phyloP scores from a whole-genome alignment of 495 filamentous ascomycete genomes.

The Penicillium cataractarum region DNA sequence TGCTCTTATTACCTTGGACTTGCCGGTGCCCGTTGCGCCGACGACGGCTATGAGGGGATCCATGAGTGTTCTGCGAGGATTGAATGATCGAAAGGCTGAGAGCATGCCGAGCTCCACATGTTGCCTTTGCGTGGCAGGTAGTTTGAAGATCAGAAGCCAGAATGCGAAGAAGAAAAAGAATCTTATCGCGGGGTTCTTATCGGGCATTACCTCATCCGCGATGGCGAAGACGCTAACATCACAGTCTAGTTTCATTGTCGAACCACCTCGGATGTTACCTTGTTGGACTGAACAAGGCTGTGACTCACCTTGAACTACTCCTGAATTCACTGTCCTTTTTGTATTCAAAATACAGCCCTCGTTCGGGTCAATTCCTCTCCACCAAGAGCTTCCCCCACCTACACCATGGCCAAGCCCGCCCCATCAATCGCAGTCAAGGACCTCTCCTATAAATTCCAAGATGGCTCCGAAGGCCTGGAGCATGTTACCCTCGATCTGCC shows the following conservation, averaged over 20 bases:
- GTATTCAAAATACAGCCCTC: too few species aligned
- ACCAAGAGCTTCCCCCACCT: constrained; percentile 13
- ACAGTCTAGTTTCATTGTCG: constrained; percentile 4
- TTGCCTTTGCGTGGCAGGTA: neutral
- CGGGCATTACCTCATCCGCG: constrained; percentile 30
- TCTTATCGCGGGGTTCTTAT: constrained; percentile 20
- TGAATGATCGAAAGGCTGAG: constrained; percentile 28
- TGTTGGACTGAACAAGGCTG: neutral
- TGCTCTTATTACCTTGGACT: constrained; percentile 76
- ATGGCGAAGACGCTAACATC: constrained; percentile 10
- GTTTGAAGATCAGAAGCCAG: neutral
- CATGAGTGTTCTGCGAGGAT: constrained; percentile 33
- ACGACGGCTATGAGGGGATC: constrained; percentile 79
- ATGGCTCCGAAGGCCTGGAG: constrained; percentile 72
- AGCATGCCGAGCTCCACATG: constrained; percentile 30
- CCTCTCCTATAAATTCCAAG: constrained; percentile 88
- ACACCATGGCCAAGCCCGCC: constrained; percentile 7
- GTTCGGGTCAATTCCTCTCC: neutral
- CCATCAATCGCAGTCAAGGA: constrained; percentile 69
- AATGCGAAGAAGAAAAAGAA: neutral
- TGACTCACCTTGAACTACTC: constrained; percentile 12
- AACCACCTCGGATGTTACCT: constrained; percentile 6
- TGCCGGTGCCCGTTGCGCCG: constrained; percentile 94
- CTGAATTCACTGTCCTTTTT: neutral
- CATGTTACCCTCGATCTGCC: constrained; percentile 76